A percentile compares a stretch with the other conserved stretches of the same genome.
These are phyloP conservation scores for Phytophthora sansomeana DNA, from an alignment of 352 stramenopile genomes.

Conservation along the genomic window DNA sequence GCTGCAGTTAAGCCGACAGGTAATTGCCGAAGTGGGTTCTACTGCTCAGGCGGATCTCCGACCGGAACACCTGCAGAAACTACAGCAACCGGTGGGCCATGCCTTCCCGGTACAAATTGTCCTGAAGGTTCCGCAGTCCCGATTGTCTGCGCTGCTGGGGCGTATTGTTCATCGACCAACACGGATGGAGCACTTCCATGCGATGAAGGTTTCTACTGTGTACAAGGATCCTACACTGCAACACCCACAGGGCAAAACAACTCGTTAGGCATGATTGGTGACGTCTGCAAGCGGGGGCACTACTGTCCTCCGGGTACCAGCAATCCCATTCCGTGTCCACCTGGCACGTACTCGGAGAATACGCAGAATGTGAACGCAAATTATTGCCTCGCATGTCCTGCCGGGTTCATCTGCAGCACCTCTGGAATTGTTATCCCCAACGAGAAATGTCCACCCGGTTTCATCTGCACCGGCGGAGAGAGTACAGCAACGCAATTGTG, in stretches of 20 bases:
- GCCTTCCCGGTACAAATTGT: constrained; percentile 89
- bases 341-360: constrained; percentile 74
- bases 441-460: constrained; percentile 63
- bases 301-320: constrained; percentile 84
- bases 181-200: constrained; percentile 76
- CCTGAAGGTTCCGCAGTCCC: constrained; percentile 82
- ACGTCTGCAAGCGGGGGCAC: constrained; percentile 75
- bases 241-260: constrained; percentile 79
- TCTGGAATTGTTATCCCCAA: constrained; percentile 60
- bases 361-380: constrained; percentile 61
- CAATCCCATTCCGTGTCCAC: constrained; percentile 81
- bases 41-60: constrained; percentile 74
- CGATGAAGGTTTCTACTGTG: constrained; percentile 86
- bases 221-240: constrained; percentile 84
- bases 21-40: constrained; percentile 83
- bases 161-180: constrained; percentile 85
- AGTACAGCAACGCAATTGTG: constrained; percentile 62
- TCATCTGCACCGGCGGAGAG: constrained; percentile 70
- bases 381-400: constrained; percentile 76
- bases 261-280: constrained; percentile 72
- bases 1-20: constrained; percentile 57
- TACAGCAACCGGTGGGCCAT: constrained; percentile 65
- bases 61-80: constrained; percentile 56
- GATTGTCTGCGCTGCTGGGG: constrained; percentile 82
- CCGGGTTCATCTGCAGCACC: constrained; percentile 63